These are phyloP conservation scores for Boletus sensibilis DNA, from an alignment of 768 basidiomycete species.

Conservation along the genomic window DNA sequence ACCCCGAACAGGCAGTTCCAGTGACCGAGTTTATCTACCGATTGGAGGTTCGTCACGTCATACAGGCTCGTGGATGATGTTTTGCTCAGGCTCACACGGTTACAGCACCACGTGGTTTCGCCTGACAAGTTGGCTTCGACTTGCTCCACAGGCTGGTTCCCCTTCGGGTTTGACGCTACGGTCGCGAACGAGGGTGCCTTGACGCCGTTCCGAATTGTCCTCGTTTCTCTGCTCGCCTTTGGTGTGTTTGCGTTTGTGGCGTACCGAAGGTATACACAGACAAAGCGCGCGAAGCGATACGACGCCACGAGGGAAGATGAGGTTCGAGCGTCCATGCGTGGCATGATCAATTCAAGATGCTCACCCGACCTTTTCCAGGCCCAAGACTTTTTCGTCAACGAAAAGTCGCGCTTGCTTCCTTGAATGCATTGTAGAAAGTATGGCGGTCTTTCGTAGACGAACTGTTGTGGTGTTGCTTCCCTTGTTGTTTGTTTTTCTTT, in stretches of 20 bases:
- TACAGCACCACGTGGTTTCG: constrained; percentile 38
- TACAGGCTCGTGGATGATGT: neutral
- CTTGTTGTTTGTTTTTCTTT: neutral
- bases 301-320: constrained; percentile 2
- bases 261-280: constrained; percentile 12
- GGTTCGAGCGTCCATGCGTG: constrained; percentile 3
- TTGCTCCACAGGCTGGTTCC: constrained; percentile 36
- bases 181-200: neutral
- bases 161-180: constrained; percentile 11
- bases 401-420: constrained; percentile 27
- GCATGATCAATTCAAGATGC: neutral
- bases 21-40: constrained; percentile 82
- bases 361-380: neutral
- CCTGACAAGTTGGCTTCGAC: constrained; percentile 40
- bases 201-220: neutral
- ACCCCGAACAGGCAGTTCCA: constrained; percentile 63
- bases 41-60: constrained; percentile 54
- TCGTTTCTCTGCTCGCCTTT: constrained; percentile 14
- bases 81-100: neutral
- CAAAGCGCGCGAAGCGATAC: constrained; percentile 10
- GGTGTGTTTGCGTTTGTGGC: constrained; percentile 10
- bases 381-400: constrained; percentile 11
- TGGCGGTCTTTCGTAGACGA: neutral
- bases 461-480: no score
- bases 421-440: constrained; percentile 6